Percentiles rank a stretch among this genome's conserved stretches.
These are phyloP conservation scores for Coccomyxa subellipsoidea DNA, from an alignment of 163 green algal genomes.

Conservation along the genomic window DNA sequence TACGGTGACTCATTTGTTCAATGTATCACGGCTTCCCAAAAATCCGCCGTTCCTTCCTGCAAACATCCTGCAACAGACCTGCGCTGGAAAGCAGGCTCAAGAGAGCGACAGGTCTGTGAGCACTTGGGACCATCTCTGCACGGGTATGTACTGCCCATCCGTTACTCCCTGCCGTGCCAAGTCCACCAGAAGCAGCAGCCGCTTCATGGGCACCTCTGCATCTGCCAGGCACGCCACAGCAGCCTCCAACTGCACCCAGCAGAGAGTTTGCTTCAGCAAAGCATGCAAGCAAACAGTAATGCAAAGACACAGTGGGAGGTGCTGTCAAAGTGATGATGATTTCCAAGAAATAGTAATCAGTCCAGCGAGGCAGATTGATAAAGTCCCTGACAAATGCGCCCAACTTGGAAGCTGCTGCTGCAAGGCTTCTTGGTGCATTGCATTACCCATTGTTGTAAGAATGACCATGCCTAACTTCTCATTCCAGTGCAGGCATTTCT, in stretches of 20 bases:
- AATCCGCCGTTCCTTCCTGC: too few species aligned
- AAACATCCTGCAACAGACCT: not conserved
- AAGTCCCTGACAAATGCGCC: too few species aligned
- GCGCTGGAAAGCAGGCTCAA: not conserved
- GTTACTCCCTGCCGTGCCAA: conserved; percentile 75
- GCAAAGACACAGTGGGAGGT: not conserved
- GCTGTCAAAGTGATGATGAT: too few species aligned
- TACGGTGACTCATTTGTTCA: not conserved
- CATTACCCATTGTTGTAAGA: too few species aligned
- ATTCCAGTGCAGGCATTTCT: too few species aligned
- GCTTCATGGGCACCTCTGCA: conserved; percentile 87
- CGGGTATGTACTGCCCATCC: conserved; percentile 30
- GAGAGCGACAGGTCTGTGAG: conserved; percentile 43
- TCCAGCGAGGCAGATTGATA: too few species aligned
- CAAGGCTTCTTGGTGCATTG: too few species aligned
- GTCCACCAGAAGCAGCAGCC: conserved; percentile 92
- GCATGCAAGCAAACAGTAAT: not conserved
- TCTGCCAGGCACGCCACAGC: conserved; percentile 43
- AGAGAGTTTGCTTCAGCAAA: not conserved
- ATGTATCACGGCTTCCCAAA: not conserved
- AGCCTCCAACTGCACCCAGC: conserved; percentile 36
- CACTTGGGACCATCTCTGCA: conserved; percentile 50
- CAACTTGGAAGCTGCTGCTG: too few species aligned
- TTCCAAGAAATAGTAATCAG: too few species aligned
- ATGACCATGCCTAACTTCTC: too few species aligned